Evolutionary conservation across 139 green algal species (phyloP).

Genomic region (Haematococcus lacustris): DNA sequence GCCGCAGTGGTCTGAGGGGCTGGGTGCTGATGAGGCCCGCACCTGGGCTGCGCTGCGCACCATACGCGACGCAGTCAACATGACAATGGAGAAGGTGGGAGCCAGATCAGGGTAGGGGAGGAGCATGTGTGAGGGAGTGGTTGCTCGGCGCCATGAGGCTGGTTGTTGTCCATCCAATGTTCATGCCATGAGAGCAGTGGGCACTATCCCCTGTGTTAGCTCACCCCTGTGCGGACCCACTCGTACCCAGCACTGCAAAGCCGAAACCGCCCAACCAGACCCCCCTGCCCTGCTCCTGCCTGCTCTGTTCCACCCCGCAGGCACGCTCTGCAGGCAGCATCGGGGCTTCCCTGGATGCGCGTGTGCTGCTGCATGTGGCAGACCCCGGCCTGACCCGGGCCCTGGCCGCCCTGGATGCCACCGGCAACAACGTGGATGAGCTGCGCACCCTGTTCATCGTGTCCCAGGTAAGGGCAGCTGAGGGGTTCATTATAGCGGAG

Average conservation of each 20-base stretch:
- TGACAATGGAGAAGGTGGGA: conserved; percentile 1
- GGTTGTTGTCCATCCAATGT: no score
- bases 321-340: background rate
- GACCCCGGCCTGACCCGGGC: conserved; percentile 27
- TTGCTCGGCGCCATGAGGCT: no score
- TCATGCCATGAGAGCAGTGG: no score
- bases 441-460: conserved; percentile 78
- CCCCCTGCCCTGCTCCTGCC: background rate
- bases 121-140: no score
- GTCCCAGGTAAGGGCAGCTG: conserved; percentile 34
- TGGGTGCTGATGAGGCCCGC: background rate
- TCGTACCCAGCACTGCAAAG: no score
- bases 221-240: no score
- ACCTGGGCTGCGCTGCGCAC: background rate
- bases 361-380: conserved; percentile 59
- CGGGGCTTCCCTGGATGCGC: conserved; percentile 30
- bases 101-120: no score
- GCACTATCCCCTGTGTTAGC: no score
- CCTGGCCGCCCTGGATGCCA: conserved; percentile 50
- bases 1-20: background rate
- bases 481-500: conserved; percentile 1
- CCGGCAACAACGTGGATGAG: conserved; percentile 67
- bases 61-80: background rate
- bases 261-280: no score
- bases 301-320: background rate